A percentile compares a stretch with the other conserved stretches of the same genome.
Conservation (phyloP, 2,329 filamentous ascomycete genomes). For the Penicillium griseofulvum region DNA sequence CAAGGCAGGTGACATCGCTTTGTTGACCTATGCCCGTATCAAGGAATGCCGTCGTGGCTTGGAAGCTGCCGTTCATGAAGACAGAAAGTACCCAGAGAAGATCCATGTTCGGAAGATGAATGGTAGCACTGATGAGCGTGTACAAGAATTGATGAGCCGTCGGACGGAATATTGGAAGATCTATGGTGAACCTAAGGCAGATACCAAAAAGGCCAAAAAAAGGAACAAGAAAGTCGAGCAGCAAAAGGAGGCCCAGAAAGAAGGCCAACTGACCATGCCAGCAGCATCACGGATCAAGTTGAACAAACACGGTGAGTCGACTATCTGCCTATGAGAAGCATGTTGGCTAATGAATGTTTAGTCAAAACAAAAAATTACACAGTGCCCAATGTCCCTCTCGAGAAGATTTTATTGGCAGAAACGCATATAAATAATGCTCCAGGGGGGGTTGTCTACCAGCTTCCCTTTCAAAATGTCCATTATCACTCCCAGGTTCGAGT, state of each 20-base stretch:
- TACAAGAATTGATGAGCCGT: conserved; percentile 60
- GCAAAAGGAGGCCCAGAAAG: conserved; percentile 28
- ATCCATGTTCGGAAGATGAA: conserved; percentile 59
- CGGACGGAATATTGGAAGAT: conserved; percentile 62
- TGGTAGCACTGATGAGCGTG: conserved; percentile 44
- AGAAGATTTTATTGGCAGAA: conserved; percentile 51
- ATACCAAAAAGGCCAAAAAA: conserved; percentile 40
- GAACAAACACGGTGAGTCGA: conserved; percentile 46
- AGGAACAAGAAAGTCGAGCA: conserved; percentile 30
- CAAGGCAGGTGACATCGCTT: conserved; percentile 60
- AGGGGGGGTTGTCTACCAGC: conserved; percentile 42
- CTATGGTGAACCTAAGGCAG: conserved; percentile 41
- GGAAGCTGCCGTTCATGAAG: conserved; percentile 70
- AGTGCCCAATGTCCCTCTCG: conserved; percentile 39
- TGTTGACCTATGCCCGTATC: conserved; percentile 69
- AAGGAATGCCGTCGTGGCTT: conserved; percentile 60
- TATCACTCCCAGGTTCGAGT: conserved; percentile 72
- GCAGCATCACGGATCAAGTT: conserved; percentile 29
- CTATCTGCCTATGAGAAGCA: not conserved
- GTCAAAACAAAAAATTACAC: conserved; percentile 50
- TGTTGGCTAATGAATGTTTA: conserved; percentile 21
- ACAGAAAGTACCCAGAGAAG: conserved; percentile 52
- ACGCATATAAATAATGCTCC: conserved; percentile 48
- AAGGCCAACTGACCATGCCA: conserved; percentile 26
- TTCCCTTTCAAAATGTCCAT: conserved; percentile 73